Conservation (phyloP, 2,329 filamentous ascomycete species). For the Lomentospora prolificans region DNA sequence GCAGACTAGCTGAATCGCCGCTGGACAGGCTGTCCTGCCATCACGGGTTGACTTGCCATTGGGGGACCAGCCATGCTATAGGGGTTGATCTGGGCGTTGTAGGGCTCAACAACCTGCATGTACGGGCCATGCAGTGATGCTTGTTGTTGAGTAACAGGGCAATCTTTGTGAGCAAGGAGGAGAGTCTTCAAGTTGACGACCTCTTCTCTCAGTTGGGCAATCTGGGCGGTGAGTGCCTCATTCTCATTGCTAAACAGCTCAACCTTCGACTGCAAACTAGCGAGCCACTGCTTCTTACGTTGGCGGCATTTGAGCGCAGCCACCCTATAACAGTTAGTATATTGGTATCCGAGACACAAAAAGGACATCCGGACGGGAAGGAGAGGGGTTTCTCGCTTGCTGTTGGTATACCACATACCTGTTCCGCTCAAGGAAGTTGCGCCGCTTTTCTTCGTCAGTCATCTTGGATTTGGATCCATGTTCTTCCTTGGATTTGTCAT, state of each 20-base stretch:
- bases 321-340: slow-evolving; percentile 49
- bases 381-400: neutral
- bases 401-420: slow-evolving; percentile 51
- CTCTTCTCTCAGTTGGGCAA: slow-evolving; percentile 79
- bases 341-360: neutral
- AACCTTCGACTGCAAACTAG: slow-evolving; percentile 88
- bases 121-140: slow-evolving; percentile 42
- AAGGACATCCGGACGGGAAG: no score
- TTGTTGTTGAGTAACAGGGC: slow-evolving; percentile 82
- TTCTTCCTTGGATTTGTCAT: slow-evolving; percentile 37
- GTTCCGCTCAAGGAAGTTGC: slow-evolving; percentile 95
- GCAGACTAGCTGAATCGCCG: slow-evolving; percentile 45
- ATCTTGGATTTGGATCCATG: slow-evolving; percentile 63
- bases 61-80: slow-evolving; percentile 44
- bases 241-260: slow-evolving; percentile 90
- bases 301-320: slow-evolving; percentile 95
- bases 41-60: slow-evolving; percentile 42
- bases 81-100: slow-evolving; percentile 45
- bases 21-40: slow-evolving; percentile 44
- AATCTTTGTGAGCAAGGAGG: slow-evolving; percentile 90
- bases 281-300: slow-evolving; percentile 97
- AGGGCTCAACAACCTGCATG: slow-evolving; percentile 47
- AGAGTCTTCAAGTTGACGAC: slow-evolving; percentile 92
- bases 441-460: slow-evolving; percentile 97
- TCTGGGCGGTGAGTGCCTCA: slow-evolving; percentile 73